A percentile compares a stretch with the other conserved stretches of the same genome.
Conservation (phyloP, 108 stramenopile genomes). For the Stephanodiscus triporus region DNA sequence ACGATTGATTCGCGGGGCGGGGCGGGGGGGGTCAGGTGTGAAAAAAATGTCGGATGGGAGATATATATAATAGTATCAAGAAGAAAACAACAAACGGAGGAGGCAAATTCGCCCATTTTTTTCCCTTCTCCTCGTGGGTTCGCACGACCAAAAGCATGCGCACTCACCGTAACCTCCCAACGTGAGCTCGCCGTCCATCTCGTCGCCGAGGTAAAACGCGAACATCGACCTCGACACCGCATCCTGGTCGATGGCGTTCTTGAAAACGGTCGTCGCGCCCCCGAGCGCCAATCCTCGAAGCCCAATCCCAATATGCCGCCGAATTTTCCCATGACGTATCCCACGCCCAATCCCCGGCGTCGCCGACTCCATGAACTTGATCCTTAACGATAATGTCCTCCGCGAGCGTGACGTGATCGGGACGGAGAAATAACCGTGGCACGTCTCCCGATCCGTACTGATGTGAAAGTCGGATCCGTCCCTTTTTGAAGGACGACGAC, state of each 20-base stretch:
- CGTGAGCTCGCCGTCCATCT: slow-evolving; percentile 39
- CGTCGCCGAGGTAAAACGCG: slow-evolving; percentile 96
- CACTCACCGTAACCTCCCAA: slow-evolving; percentile 83
- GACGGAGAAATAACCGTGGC: slow-evolving; percentile 69
- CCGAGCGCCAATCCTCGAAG: slow-evolving; percentile 91
- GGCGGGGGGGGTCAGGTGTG: background rate
- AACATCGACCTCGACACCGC: slow-evolving; percentile 82
- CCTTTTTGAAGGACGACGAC: slow-evolving; percentile 52
- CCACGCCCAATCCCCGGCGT: slow-evolving; percentile 98
- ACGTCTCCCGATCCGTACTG: slow-evolving; percentile 92
- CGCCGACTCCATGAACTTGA: slow-evolving; percentile 87
- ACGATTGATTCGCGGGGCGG: background rate
- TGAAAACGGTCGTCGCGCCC: slow-evolving; percentile 89
- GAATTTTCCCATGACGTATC: slow-evolving; percentile 94
- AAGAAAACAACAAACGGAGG: background rate
- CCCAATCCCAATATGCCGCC: slow-evolving; percentile 98
- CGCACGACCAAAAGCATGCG: slow-evolving; percentile 8
- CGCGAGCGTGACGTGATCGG: slow-evolving; percentile 69
- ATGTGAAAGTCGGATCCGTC: slow-evolving; percentile 74
- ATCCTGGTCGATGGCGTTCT: slow-evolving; percentile 89
- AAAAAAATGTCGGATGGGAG: background rate
- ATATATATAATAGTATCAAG: no score
- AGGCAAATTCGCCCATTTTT: background rate
- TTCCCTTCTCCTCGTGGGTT: background rate
- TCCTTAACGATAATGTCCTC: slow-evolving; percentile 67